Percentiles rank a stretch among this genome's conserved stretches.
These are phyloP conservation scores for Zizania palustris DNA, from an alignment of 202 grass and related monocot species.

Conservation along the genomic window DNA sequence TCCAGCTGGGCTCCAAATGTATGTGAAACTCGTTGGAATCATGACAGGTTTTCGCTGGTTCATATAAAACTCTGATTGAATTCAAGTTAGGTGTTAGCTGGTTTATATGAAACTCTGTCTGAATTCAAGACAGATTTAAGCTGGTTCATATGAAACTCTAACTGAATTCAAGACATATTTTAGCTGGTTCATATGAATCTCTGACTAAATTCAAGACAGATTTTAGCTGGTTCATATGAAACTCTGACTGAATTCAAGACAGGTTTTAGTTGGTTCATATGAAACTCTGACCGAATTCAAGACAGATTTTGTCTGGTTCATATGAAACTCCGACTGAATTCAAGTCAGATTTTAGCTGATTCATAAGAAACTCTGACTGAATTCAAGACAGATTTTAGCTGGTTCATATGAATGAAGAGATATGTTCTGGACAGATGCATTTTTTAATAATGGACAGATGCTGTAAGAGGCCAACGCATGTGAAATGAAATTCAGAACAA, in stretches of 20 bases:
- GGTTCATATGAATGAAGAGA: background rate
- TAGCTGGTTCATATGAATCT: no score
- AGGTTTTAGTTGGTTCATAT: no score
- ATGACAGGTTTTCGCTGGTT: no score
- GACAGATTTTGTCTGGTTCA: no score
- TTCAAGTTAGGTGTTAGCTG: no score
- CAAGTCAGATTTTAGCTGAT: background rate
- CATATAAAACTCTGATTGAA: no score
- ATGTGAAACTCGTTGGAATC: no score
- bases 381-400: background rate
- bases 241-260: background rate
- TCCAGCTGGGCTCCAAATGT: no score
- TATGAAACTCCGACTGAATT: no score
- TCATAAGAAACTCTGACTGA: background rate
- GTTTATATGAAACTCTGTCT: no score
- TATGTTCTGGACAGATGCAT: background rate
- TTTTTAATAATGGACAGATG: no score
- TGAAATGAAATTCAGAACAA: background rate
- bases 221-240: background rate
- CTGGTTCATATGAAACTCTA: background rate
- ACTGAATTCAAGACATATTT: background rate
- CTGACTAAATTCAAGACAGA: background rate
- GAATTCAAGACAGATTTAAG: background rate
- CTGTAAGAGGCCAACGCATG: no score
- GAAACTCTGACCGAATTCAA: background rate